Base-by-base conservation (phyloP, 2,329 filamentous ascomycete species). In the Zymoseptoria crescenta region DNA sequence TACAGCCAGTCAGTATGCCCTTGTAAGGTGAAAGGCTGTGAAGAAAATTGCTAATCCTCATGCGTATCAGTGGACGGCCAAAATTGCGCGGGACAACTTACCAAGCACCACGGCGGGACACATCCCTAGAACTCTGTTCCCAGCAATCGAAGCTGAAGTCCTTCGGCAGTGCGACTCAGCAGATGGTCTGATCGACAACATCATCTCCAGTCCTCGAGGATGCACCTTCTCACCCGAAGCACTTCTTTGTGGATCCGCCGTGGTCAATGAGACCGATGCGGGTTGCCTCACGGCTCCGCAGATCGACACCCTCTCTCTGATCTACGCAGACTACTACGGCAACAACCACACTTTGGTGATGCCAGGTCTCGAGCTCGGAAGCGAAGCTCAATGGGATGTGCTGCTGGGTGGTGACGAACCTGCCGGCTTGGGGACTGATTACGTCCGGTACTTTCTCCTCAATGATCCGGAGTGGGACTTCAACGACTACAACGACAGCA, bases 101-200 rank as follows among this genome's bases (percentile, higher is more conserved):
- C 79, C 79, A 0, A 72, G 70, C 13, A 74, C 74, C 3, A 73
- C 75, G 0, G 69, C 76, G 1, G 74, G 78, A 56, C 77, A 80
- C 30, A 76, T 83, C 48, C 69, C 76, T 0, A 59, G 73, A 19
- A 54, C 66, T 7, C 61, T 78, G n/a, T 82, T 82, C 72, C 61
- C 73, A 0, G 62, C 74, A 0, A 75, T 85, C 8, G 74, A 69
- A 3, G 70, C 70, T 0, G 77, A 80, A 54, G 73, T 82, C 2
- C 59, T 78, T 2, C 68, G 66, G n/a, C 80, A 83, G 65, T 83
- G 81, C 63, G 81, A 83, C 62, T 67, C 56, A 1, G 69, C 77
- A 24, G 81, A 83, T 60, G 80, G 80, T 1, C 69, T 80, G 0
- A 62, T 69, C 1, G 81, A 83, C 59, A 75, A 74, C 16, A 81